A percentile compares a stretch with the other conserved stretches of the same genome.
Conservation (phyloP, 371 early-diverging fungal genomes). For the Umbelopsis sp. region DNA sequence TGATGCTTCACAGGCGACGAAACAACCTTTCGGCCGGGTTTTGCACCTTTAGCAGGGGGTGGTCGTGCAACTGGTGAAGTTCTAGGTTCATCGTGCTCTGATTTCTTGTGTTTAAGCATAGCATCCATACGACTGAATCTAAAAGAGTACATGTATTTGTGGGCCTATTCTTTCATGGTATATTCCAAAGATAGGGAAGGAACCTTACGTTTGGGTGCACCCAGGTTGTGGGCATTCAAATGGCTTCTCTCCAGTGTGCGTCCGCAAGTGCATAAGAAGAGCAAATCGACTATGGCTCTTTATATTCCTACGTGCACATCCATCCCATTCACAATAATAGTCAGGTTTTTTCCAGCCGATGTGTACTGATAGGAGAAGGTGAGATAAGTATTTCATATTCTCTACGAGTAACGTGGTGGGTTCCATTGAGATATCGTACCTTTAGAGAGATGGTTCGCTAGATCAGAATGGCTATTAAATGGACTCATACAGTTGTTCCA, state of each 20-base stretch:
- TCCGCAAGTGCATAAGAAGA: slow-evolving; percentile 68
- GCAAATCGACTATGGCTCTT: slow-evolving; percentile 69
- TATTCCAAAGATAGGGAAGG: neutral
- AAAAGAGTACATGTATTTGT: neutral
- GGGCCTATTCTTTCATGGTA: neutral
- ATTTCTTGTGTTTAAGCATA: slow-evolving; percentile 41
- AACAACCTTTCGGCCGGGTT: slow-evolving; percentile 20
- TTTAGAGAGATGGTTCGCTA: slow-evolving; percentile 62
- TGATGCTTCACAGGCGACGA: slow-evolving; percentile 10
- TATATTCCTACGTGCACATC: slow-evolving; percentile 61
- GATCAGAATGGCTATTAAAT: slow-evolving; percentile 42
- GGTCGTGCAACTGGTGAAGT: neutral
- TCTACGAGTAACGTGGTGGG: neutral
- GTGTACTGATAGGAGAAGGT: slow-evolving; percentile 43
- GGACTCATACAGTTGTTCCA: slow-evolving; percentile 54
- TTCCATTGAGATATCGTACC: slow-evolving; percentile 23
- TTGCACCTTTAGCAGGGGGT: slow-evolving; percentile 28
- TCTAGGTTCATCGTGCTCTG: slow-evolving; percentile 24
- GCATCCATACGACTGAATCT: slow-evolving; percentile 56
- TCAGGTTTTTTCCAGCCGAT: slow-evolving; percentile 68
- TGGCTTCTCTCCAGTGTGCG: slow-evolving; percentile 74
- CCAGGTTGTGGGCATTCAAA: slow-evolving; percentile 54
- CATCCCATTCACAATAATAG: slow-evolving; percentile 67
- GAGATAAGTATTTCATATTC: neutral
- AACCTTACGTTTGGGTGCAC: slow-evolving; percentile 48